Evolutionary conservation across 768 basidiomycete species (phyloP), one percentile per base, ranked within the genome.

Genomic region (Cystofilobasidium capitatum): DNA sequence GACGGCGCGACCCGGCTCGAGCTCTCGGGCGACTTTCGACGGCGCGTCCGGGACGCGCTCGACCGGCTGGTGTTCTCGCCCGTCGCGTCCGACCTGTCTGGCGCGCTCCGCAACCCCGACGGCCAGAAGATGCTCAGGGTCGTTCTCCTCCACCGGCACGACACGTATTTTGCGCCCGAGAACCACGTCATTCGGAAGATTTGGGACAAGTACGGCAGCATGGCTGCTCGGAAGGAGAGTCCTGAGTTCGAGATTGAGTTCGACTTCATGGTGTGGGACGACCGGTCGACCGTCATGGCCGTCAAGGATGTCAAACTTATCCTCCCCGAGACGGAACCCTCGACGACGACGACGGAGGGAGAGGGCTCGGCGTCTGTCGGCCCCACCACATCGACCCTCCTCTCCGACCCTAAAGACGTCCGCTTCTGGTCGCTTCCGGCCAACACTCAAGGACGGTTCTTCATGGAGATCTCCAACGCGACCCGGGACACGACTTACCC

Each of bases 221-320:
- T 55, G 29, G 51, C 51, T 12, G 51, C 49, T 17, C 14, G n/a
- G 51, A 2, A 12, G 7, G 29, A 55, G 51, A 55, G 51, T 31
- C 51, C 51, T 17, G 51, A 55, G 26, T 55, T 31, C 31, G 51
- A 55, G 51, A n/a, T 55, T 31, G 51, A 55, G 51, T 55, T 55
- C n/a, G 51, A 55, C 51, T 55, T 31, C 51, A 55, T 55, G 51
- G 17, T 55, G 51, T 55, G 51, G 51, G 51, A 55, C 51, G 51
- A 55, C 51, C 51, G 51, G 14, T 8, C 51, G 51, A 55, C 14
- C 31, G 51, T 55, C 51, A 55, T 55, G 12, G 51, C 51, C 51
- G 51, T 55, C 4, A 10, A 14, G 4, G 51, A 55, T 31, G 51
- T 55, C 29, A 26, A 31, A 6, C 51, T 55, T 26, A 10, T 55